Evolutionary conservation across 2,329 filamentous ascomycete genomes (phyloP), one percentile per base, ranked within the genome.

Genomic region (Pseudocercospora cruenta): DNA sequence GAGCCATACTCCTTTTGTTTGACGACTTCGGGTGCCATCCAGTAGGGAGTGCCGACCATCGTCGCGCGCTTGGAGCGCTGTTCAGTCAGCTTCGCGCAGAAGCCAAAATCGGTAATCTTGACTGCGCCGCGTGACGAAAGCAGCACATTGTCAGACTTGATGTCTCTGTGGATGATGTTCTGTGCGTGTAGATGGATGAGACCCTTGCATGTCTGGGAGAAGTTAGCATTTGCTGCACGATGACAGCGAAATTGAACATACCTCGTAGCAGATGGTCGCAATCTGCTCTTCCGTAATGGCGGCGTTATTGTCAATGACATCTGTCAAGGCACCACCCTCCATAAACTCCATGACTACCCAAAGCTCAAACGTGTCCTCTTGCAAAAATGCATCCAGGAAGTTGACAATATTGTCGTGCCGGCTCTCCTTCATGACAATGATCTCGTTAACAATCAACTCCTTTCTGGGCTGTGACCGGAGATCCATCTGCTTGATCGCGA

Each of bases 341-440:
- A 99, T 99, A 76, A 94, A 99, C 82, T 99, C 95, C 95, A 99
- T 97, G 60, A 99, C 94, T 10, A 99, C 93, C 95, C 95, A 99
- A n/a, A 99, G 86, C 79, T 99, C 95, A 62, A 91, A 88, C 75
- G 92, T 93, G 79, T 95, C 94, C 79, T 97, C 96, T 75, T 95
- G 92, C 76, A 99, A 82, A 84, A 98, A 99, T 3, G 94, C 94
- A 74, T 99, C 95, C 36, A 99, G 83, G 82, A 97, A 99, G 82
- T 99, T 99, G 80, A 99, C 95, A 83, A 99, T 99, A 80, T 99
- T 99, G 67, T 91, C 90, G 80, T 99, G 95, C 78, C 94, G 92
- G 84, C 93, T 97, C 82, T 99, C 95, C 83, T 98, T 97, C 95
- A 99, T 99, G 67, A 99, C 95, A 83, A 99, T 96, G 76, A 99